Evolutionary conservation across 495 filamentous ascomycete genomes (phyloP), one percentile per base, ranked within the genome.

Genomic region (Pyronema domesticum): DNA sequence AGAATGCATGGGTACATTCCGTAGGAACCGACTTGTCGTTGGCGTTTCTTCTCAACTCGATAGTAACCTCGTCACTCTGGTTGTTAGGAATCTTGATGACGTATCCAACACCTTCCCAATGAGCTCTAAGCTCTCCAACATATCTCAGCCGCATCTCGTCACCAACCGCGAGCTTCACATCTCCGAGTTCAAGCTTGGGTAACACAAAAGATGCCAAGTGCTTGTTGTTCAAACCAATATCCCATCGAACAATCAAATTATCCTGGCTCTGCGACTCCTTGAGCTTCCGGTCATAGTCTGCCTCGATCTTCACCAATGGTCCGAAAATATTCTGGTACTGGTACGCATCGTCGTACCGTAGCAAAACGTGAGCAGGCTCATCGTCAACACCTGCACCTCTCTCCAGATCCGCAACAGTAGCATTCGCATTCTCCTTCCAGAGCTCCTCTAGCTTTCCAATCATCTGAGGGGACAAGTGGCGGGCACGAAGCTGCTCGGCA

Each of bases 71-170:
- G 61, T 99, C 93, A 13, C 88, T 95, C 71, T 95, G 87, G 68
- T 96, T 96, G 74, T 99, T 96, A 6, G 91, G 91, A 57, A 99
- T 96, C 71, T 99, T 99, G 70, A 96, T 88, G 51, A 99, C 91
- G 68, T 99, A 99, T 51, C 91, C 91, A 23, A 99, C 93, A 18
- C 91, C 91, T 65, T 99, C 91, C 91, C 91, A 99, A 56, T 88
- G 81, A 34, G 87, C 74, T 17, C 93, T 86, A 42, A 99, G 74
- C 69, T 96, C 91, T 57, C 91, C 91, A 53, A 82, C 91, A 70
- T 99, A 99, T 59, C 93, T 85, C 51, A 99, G 71, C 7, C 91
- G 82, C 91, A 99, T 99, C 67, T 99, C 91, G 66, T 99, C 91
- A 53, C 91, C 91, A 37, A 99, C 93, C 1, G 91, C 91, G 57